Evolutionary conservation across 1,284 basidiomycete species (phyloP).

Genomic region (Melampsora americana): DNA sequence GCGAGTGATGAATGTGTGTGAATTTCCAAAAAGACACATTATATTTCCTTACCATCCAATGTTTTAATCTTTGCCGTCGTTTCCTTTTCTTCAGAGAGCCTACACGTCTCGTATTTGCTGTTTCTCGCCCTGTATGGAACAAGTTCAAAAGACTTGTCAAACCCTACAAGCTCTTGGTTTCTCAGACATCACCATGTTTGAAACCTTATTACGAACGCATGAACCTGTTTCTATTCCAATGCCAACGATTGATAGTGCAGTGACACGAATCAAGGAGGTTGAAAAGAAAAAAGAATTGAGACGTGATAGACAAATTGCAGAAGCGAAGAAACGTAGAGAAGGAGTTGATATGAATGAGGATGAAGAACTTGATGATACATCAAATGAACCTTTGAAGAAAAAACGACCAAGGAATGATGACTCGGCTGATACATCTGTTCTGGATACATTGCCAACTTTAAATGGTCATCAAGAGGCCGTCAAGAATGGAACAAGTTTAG

Average conservation of each 20-base stretch:
- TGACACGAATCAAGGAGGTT: slow-evolving; percentile 66
- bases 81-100: slow-evolving; percentile 62
- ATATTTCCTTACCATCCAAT: slow-evolving; percentile 23
- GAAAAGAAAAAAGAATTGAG: slow-evolving; percentile 75
- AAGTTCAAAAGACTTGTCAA: slow-evolving; percentile 85
- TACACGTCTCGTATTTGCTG: slow-evolving; percentile 83
- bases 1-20: slow-evolving; percentile 68
- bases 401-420: not conserved
- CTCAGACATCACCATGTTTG: slow-evolving; percentile 87
- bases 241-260: slow-evolving; percentile 61
- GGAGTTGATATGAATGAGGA: not conserved
- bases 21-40: not conserved
- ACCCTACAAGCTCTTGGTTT: slow-evolving; percentile 84
- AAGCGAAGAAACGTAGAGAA: slow-evolving; percentile 41
- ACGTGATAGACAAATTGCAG: slow-evolving; percentile 69
- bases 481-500: not conserved
- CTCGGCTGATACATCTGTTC: not conserved
- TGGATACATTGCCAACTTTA: not conserved
- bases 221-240: slow-evolving; percentile 65
- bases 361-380: not conserved
- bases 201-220: slow-evolving; percentile 80
- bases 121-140: slow-evolving; percentile 98
- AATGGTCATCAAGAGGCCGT: not conserved
- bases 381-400: not conserved
- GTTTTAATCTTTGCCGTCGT: slow-evolving; percentile 10